Conservation (phyloP, 495 filamentous ascomycete species). For the Bacidia rubella region DNA sequence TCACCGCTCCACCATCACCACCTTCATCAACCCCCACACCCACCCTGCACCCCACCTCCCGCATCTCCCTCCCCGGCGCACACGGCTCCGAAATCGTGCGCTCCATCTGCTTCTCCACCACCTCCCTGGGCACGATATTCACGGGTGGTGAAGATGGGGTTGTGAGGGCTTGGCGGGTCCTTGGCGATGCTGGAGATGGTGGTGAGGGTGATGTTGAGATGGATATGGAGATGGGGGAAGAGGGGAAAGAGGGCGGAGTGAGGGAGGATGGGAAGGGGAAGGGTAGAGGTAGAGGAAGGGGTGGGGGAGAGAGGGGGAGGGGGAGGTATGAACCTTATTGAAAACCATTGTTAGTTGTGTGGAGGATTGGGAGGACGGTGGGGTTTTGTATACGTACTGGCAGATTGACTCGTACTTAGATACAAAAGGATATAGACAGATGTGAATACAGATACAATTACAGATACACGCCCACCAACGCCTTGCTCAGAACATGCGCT, state of each 20-base stretch:
- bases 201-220: neutral
- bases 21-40: neutral
- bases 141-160: slow-evolving; percentile 70
- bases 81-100: slow-evolving; percentile 79
- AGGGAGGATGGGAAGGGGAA: slow-evolving; percentile 5
- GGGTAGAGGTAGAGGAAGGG: neutral
- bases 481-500: neutral
- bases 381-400: too few relatives aligned
- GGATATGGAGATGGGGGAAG: slow-evolving; percentile 33
- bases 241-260: slow-evolving; percentile 43
- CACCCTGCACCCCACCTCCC: neutral
- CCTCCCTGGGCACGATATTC: slow-evolving; percentile 51
- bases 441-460: too few relatives aligned
- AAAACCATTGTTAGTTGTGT: neutral
- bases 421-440: too few relatives aligned
- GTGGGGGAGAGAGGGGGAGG: neutral
- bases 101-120: slow-evolving; percentile 33
- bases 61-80: slow-evolving; percentile 42
- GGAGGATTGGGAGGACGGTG: too few relatives aligned
- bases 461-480: neutral
- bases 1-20: neutral
- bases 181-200: neutral
- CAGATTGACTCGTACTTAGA: too few relatives aligned
- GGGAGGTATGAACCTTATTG: slow-evolving; percentile 13
- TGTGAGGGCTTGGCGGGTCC: slow-evolving; percentile 40